Evolutionary conservation across 1,139 yeast species (phyloP).

Genomic region (Geotrichum fermentans): DNA sequence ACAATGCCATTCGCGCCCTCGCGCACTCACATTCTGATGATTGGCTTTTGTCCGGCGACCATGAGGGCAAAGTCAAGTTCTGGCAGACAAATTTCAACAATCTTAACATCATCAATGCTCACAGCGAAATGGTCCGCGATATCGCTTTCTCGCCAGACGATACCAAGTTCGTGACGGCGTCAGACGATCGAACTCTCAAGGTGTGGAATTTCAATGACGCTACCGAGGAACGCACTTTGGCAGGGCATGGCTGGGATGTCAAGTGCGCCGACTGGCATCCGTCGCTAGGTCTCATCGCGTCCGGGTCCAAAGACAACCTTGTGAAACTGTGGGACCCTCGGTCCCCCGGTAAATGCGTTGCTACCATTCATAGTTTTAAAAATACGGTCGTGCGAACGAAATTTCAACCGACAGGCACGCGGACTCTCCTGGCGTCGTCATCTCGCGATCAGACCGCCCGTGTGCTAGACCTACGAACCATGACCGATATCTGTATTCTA

Average conservation of each 20-base stretch:
- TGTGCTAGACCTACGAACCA: slow-evolving; percentile 77
- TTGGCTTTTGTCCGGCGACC: slow-evolving; percentile 92
- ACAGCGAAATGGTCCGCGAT: slow-evolving; percentile 78
- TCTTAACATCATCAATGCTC: slow-evolving; percentile 73
- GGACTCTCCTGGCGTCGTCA: slow-evolving; percentile 73
- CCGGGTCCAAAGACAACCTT: slow-evolving; percentile 85
- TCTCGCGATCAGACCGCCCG: slow-evolving; percentile 86
- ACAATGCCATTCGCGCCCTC: slow-evolving; percentile 74
- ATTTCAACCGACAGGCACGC: slow-evolving; percentile 66
- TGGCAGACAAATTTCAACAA: slow-evolving; percentile 98
- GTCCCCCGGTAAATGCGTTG: slow-evolving; percentile 64
- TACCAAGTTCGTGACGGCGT: slow-evolving; percentile 81
- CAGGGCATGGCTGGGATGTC: slow-evolving; percentile 98
- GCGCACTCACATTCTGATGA: slow-evolving; percentile 87
- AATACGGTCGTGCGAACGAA: slow-evolving; percentile 82
- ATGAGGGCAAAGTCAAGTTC: slow-evolving; percentile 82
- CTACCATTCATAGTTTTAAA: slow-evolving; percentile 86
- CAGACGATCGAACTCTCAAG: slow-evolving; percentile 84
- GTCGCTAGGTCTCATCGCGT: slow-evolving; percentile 58
- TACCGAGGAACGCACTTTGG: slow-evolving; percentile 68
- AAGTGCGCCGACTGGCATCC: slow-evolving; percentile 98
- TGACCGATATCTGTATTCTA: slow-evolving; percentile 69
- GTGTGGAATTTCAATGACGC: slow-evolving; percentile 95
- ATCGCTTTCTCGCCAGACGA: slow-evolving; percentile 88
- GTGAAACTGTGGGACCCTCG: slow-evolving; percentile 97